These are phyloP conservation scores for Pulicaria dysenterica DNA, from an alignment of 129 eudicot species.

Conservation along the genomic window DNA sequence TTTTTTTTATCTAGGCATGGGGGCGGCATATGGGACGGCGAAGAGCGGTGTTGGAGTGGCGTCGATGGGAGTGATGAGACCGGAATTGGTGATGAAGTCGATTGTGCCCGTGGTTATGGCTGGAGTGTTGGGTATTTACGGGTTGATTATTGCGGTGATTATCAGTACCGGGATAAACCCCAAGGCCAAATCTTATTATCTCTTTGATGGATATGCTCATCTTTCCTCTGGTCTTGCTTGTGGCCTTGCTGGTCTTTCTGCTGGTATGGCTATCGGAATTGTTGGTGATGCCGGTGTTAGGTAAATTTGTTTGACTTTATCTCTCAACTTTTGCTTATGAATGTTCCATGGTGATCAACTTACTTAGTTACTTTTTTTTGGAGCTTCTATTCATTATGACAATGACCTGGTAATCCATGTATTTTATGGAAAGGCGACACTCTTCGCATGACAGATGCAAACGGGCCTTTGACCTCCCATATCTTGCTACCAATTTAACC, in stretches of 20 bases:
- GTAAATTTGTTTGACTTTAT: constrained; percentile 29
- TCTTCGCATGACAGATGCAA: too few relatives aligned
- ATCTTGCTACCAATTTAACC: neutral
- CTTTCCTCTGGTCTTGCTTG: constrained; percentile 90
- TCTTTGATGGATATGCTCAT: constrained; percentile 87
- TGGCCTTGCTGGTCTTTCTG: constrained; percentile 89
- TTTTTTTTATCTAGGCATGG: constrained; percentile 60
- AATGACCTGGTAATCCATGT: too few relatives aligned
- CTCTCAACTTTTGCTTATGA: constrained; percentile 11
- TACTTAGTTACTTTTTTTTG: neutral
- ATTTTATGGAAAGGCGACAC: too few relatives aligned
- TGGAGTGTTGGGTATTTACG: constrained; percentile 71
- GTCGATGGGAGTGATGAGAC: constrained; percentile 82
- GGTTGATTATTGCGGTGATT: constrained; percentile 43
- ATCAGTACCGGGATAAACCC: constrained; percentile 55
- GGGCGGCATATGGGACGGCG: constrained; percentile 89
- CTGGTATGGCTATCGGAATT: constrained; percentile 92
- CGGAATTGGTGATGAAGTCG: constrained; percentile 79
- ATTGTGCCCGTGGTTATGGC: constrained; percentile 84
- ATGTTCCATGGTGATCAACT: constrained; percentile 8
- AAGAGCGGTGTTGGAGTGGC: constrained; percentile 86
- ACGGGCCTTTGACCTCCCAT: neutral
- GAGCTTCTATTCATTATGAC: too few relatives aligned
- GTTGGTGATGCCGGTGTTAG: constrained; percentile 91
- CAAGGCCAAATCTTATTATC: constrained; percentile 76